Base-by-base conservation (phyloP, 805 yeast genomes). In the Metschnikowia arizonensis region DNA sequence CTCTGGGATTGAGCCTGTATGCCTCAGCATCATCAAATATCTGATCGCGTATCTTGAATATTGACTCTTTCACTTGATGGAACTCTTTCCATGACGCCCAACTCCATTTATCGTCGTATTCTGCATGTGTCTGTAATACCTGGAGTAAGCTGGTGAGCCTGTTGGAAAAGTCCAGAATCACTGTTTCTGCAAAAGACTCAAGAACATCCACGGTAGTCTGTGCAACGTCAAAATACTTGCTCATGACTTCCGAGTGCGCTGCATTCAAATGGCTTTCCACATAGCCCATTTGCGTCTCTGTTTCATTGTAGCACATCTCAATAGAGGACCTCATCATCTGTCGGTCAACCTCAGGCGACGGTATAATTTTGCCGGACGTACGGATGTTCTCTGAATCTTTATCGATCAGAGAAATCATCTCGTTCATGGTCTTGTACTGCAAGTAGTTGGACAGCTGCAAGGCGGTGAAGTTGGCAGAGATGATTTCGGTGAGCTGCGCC, bases 171-270 rank as follows among this genome's bases (percentile, higher is more conserved):
- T 83, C 88, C 52, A 67, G 73, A 44, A 84, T 72, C 24, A 85
- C 73, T 5, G 79, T 76, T 44, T 84, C 89, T 5, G 83, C 81
- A 70, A 85, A 85, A 49, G 85, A 85, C 60, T 85, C 90, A 58
- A 82, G 75, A 0, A 82, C 74, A 50, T 85, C 90, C 43, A 84
- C 72, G 30, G 82, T 74, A 24, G 62, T 63, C 46, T 72, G 76
- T 48, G 55, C 53, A 5, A 55, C 59, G 14, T 47, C 45, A 41
- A 63, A 68, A 51, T 71, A 72, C 32, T 57, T 48, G 9, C 50
- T 56, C 33, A 67, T 49, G 10, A 72, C 44, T 7, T 45, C 26
- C 17, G 56, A 60, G 46, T 68, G 72, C 8, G 51, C 56, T 3
- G 54, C 59, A 39, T 57, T 59, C 30, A 71, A 53, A 25, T 46